Evolutionary conservation across 2,329 filamentous ascomycete species (phyloP).

Genomic region (Fusarium anguioides): DNA sequence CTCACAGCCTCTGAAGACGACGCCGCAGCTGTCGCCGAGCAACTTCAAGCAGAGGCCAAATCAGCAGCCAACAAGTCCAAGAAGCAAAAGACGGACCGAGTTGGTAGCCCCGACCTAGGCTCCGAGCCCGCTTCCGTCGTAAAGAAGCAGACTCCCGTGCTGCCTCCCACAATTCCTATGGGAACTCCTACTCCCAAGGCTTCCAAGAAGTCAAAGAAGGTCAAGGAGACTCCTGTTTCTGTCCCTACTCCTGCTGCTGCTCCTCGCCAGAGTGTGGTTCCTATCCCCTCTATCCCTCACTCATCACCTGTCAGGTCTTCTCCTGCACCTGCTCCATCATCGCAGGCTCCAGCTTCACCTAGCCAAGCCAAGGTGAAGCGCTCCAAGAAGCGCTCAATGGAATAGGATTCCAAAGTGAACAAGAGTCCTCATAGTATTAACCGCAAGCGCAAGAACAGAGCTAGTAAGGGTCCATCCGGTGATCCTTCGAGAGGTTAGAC

Average conservation of each 20-base stretch:
- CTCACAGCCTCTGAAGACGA: constrained; percentile 54
- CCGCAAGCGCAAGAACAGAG: neutral
- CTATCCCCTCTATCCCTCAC: constrained; percentile 52
- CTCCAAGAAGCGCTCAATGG: constrained; percentile 43
- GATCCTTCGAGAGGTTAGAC: neutral
- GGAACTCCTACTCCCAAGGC: constrained; percentile 42
- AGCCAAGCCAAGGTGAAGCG: constrained; percentile 46
- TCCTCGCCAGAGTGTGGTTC: constrained; percentile 48
- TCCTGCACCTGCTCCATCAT: constrained; percentile 33
- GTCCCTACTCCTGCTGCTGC: constrained; percentile 47
- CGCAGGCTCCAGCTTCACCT: constrained; percentile 33
- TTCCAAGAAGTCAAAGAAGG: constrained; percentile 47
- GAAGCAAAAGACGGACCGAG: constrained; percentile 52
- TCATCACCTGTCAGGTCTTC: constrained; percentile 45
- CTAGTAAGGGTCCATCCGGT: neutral
- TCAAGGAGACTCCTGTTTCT: constrained; percentile 48
- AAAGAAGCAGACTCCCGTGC: constrained; percentile 51
- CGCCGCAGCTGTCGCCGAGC: constrained; percentile 49
- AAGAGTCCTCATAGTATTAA: neutral
- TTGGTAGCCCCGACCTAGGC: constrained; percentile 51
- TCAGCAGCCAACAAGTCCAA: constrained; percentile 56
- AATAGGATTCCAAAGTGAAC: constrained; percentile 36
- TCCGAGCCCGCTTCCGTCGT: constrained; percentile 44
- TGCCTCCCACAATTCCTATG: constrained; percentile 48
- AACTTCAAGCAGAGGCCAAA: constrained; percentile 50